Evolutionary conservation across 1,284 basidiomycete species (phyloP).

Genomic region (Puccinia triticina): DNA sequence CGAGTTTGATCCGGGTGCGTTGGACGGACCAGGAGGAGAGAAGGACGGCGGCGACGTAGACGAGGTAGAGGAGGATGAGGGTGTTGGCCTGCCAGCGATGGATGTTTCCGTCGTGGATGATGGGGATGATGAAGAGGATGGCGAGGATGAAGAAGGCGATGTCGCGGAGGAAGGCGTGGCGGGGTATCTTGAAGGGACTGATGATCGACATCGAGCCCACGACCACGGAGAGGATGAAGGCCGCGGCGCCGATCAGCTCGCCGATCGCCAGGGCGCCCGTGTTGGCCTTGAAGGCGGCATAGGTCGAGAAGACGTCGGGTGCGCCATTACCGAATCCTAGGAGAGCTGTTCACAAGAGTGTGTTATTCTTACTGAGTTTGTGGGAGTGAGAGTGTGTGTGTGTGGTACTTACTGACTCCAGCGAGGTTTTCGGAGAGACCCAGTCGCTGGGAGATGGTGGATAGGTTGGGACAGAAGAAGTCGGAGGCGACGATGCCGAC

Average conservation of each 20-base stretch:
- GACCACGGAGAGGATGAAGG: slow-evolving; percentile 93
- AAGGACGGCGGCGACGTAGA: slow-evolving; percentile 79
- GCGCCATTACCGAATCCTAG: slow-evolving; percentile 80
- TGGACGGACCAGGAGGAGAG: slow-evolving; percentile 73
- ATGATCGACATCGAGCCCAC: slow-evolving; percentile 93
- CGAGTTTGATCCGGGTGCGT: slow-evolving; percentile 65
- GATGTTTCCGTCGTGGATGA: slow-evolving; percentile 78
- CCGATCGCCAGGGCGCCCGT: slow-evolving; percentile 90
- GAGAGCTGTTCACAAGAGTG: slow-evolving; percentile 64
- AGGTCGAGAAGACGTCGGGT: slow-evolving; percentile 75
- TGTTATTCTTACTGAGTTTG: background rate
- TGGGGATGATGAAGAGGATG: slow-evolving; percentile 72
- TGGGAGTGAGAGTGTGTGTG: background rate
- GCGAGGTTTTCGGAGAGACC: slow-evolving; percentile 83
- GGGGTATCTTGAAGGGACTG: slow-evolving; percentile 82
- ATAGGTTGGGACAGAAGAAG: slow-evolving; percentile 90
- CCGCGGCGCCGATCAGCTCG: slow-evolving; percentile 89
- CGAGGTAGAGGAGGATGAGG: slow-evolving; percentile 75
- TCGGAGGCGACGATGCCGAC: slow-evolving; percentile 89
- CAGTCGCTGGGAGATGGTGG: slow-evolving; percentile 77
- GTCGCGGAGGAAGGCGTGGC: slow-evolving; percentile 82
- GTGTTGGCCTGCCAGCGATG: slow-evolving; percentile 72
- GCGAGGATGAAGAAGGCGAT: slow-evolving; percentile 88
- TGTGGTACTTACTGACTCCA: slow-evolving; percentile 49
- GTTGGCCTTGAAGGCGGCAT: slow-evolving; percentile 82